Evolutionary conservation across 352 stramenopile species (phyloP), one percentile per base, ranked within the genome.

Genomic region (Globisporangium parvum): DNA sequence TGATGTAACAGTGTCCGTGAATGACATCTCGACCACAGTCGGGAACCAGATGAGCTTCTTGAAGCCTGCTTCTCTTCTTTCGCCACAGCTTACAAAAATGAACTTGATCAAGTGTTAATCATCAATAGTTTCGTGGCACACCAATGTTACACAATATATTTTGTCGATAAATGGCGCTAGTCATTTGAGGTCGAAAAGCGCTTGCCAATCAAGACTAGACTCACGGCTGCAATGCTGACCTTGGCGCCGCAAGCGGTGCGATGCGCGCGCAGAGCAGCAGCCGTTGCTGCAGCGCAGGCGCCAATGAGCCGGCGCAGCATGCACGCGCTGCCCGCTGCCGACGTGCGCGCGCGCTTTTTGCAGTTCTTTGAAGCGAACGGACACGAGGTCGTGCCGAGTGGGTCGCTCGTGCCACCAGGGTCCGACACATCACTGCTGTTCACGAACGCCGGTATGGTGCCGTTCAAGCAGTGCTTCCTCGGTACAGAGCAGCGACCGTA

Each of bases 371-470:
- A 85, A 55, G 53, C 55, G 28, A 70, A 87, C 42, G 76, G 65
- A 17, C 82, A 93, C 46, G 51, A 54, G 20, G 66, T 91, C 6
- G 70, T 91, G 28, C 77, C 80, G 17, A 90, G 77, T 49, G 77
- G 71, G 53, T 83, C 80, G 45, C 64, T 95, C 10, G 67, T 91
- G 10, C 80, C 82, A 14, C 69, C 97, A 35, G 91, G 96, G 35
- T 84, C 95, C 65, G 94, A 96, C 47, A 62, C 50, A 9, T 98
- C 96, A 39, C 76, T 99, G 52, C 74, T 99, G 28, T 99, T 99
- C 67, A 95, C 95, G 60, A 99, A 98, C 69, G 95, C 95, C 8
- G 95, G 95, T 50, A 98, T 98, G 96, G 98, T 98, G 65, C 94
- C 98, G 53, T 91, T 93, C 62, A 92, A 91, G 57, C 77, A 96